phyloP scores from a whole-genome alignment of 2,329 filamentous ascomycete species.

The Paecilomyces niveus region DNA sequence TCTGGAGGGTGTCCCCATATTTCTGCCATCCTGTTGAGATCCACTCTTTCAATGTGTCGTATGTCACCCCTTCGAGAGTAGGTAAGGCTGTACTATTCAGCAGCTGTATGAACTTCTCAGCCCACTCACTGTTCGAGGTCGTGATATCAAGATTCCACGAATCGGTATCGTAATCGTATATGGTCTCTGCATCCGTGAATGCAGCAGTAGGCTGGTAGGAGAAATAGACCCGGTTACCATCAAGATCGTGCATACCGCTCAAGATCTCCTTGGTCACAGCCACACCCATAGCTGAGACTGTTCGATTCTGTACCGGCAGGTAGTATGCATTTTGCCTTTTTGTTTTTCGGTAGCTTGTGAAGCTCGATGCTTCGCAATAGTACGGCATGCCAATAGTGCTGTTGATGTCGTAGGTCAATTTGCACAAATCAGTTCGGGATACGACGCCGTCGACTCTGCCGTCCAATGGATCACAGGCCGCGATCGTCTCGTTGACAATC shows the following conservation, averaged over 20 bases:
- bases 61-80: slow-evolving; percentile 43
- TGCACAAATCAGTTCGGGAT: slow-evolving; percentile 42
- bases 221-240: slow-evolving; percentile 31
- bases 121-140: slow-evolving; percentile 26
- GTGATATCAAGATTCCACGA: slow-evolving; percentile 25
- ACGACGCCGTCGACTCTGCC: slow-evolving; percentile 50
- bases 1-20: slow-evolving; percentile 48
- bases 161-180: slow-evolving; percentile 25
- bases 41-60: slow-evolving; percentile 50
- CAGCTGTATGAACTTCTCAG: slow-evolving; percentile 11
- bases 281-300: slow-evolving; percentile 8
- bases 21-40: slow-evolving; percentile 43
- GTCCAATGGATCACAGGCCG: slow-evolving; percentile 49
- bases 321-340: background rate
- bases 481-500: slow-evolving; percentile 50
- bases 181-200: slow-evolving; percentile 27
- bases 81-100: slow-evolving; percentile 38
- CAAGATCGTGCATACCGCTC: slow-evolving; percentile 28
- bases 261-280: slow-evolving; percentile 19
- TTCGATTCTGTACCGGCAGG: slow-evolving; percentile 15
- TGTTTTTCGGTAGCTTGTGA: slow-evolving; percentile 15
- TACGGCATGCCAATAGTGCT: slow-evolving; percentile 42
- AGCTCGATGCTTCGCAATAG: slow-evolving; percentile 31
- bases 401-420: slow-evolving; percentile 39
- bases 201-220: slow-evolving; percentile 26